Percentiles rank a stretch among this genome's conserved stretches.
These are phyloP conservation scores for Plasmodium chabaudi DNA, from an alignment of 169 alveolate genomes.

Conservation along the genomic window DNA sequence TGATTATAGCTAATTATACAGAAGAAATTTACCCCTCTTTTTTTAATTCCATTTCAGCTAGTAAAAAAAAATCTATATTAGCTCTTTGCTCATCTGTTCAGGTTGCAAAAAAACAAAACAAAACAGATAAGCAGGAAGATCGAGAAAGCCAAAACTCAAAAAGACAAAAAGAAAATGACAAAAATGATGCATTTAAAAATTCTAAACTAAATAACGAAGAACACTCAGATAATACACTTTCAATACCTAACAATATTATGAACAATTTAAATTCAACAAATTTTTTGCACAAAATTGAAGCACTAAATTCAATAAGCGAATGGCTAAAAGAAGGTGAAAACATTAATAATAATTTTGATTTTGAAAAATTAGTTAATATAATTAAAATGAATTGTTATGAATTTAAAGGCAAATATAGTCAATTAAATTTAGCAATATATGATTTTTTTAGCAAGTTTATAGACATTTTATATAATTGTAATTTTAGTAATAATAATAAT, in stretches of 20 bases:
- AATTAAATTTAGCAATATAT: constrained; percentile 31
- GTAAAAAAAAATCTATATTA: constrained; percentile 49
- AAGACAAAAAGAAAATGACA: background rate
- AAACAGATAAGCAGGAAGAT: background rate
- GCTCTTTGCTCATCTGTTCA: constrained; percentile 17
- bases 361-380: constrained; percentile 1
- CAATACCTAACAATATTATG: constrained; percentile 20
- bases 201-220: background rate
- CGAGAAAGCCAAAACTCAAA: background rate
- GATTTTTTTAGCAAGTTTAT: constrained; percentile 44
- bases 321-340: constrained; percentile 28
- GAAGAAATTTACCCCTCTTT: constrained; percentile 40
- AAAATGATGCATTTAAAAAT: background rate
- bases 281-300: constrained; percentile 34
- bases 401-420: constrained; percentile 59
- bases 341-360: constrained; percentile 5
- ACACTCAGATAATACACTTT: background rate
- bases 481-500: constrained; percentile 12
- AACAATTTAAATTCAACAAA: constrained; percentile 2
- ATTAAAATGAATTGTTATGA: constrained; percentile 67
- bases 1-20: constrained; percentile 34
- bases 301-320: constrained; percentile 19
- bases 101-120: background rate
- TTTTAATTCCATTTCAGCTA: constrained; percentile 49
- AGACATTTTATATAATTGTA: constrained; percentile 22